Conservation (phyloP, 345 rosid genomes). For the Citrus hindsii region DNA sequence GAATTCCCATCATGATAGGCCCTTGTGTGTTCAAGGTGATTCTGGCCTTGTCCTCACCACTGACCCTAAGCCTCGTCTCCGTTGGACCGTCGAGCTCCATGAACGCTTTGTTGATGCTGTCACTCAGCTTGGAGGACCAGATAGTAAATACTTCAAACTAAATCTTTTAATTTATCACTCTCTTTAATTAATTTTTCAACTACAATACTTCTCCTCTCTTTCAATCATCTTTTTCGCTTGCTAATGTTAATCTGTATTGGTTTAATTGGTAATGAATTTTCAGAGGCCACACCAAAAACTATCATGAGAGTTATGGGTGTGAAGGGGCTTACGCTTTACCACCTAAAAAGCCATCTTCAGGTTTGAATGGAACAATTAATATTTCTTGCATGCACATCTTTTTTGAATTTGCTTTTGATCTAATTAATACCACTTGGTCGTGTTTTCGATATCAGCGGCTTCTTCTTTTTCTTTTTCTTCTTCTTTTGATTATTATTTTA, state of each 20-base stretch:
- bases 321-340: constrained; percentile 99
- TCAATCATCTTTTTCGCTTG: background rate
- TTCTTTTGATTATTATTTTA: constrained; percentile 18
- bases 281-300: constrained; percentile 99
- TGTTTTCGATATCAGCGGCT: constrained; percentile 19
- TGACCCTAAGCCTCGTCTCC: constrained; percentile 99
- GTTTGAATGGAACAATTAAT: constrained; percentile 44
- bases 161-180: background rate
- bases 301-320: constrained; percentile 99
- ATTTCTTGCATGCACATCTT: constrained; percentile 7
- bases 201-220: background rate
- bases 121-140: constrained; percentile 98
- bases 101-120: constrained; percentile 99
- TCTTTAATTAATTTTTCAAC: background rate
- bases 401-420: too few relatives aligned
- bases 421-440: background rate
- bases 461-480: constrained; percentile 6
- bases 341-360: constrained; percentile 99
- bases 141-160: constrained; percentile 42
- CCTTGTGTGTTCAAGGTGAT: constrained; percentile 97
- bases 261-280: background rate
- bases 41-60: constrained; percentile 99
- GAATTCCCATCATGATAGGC: constrained; percentile 84
- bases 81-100: constrained; percentile 99
- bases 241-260: background rate